phyloP scores from a whole-genome alignment of 1,284 basidiomycete species.

The Xanthoconium separans region DNA sequence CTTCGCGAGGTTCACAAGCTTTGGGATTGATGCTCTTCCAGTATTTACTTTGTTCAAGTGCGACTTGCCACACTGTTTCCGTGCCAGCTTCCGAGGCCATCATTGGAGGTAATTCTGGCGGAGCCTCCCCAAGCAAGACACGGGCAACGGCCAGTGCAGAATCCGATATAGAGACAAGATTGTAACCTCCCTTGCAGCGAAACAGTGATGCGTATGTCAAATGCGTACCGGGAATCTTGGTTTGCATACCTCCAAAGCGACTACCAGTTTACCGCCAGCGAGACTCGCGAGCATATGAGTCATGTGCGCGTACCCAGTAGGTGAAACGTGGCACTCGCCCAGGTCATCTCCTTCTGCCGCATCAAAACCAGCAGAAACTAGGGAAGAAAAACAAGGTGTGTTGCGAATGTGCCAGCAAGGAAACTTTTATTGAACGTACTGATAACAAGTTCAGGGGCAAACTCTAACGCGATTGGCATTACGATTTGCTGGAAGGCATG shows the following conservation, averaged over 20 bases:
- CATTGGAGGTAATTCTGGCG: conserved; percentile 69
- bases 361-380: conserved; percentile 98
- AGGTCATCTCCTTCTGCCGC: conserved; percentile 92
- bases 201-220: conserved; percentile 4
- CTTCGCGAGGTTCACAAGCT: conserved; percentile 75
- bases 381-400: background rate
- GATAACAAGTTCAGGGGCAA: conserved; percentile 93
- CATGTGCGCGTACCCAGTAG: conserved; percentile 98
- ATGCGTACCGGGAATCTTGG: background rate
- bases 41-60: conserved; percentile 82
- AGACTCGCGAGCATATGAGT: conserved; percentile 94
- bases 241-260: conserved; percentile 81
- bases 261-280: conserved; percentile 86
- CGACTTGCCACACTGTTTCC: conserved; percentile 86
- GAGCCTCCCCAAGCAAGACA: conserved; percentile 84
- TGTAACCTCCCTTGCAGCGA: conserved; percentile 86
- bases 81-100: conserved; percentile 77
- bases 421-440: conserved; percentile 53
- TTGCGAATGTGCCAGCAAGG: conserved; percentile 1
- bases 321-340: conserved; percentile 88
- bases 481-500: conserved; percentile 95
- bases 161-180: conserved; percentile 83
- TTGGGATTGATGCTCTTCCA: conserved; percentile 87
- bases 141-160: conserved; percentile 87
- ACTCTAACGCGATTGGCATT: conserved; percentile 98